Percentiles rank a stretch among this genome's conserved stretches.
Conservation (phyloP, 345 rosid species). For the Eucalyptus pauciflora region DNA sequence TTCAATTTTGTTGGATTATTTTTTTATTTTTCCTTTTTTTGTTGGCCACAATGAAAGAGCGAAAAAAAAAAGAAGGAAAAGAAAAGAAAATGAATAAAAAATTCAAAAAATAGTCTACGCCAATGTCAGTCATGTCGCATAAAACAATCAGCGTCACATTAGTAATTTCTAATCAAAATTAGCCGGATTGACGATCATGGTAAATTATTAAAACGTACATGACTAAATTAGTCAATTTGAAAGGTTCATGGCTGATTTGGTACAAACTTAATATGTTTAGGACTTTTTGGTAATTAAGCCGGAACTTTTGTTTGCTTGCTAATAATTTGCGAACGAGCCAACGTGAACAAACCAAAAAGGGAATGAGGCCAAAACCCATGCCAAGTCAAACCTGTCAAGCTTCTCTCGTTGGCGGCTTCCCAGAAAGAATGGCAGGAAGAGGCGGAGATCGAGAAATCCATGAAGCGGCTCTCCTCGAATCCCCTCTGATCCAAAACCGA, state of each 20-base stretch:
- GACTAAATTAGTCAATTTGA: no score
- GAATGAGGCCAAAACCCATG: neutral
- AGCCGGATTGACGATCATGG: rapidly evolving
- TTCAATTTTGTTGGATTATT: no score
- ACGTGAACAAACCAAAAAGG: neutral
- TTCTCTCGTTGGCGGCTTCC: neutral
- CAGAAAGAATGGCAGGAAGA: neutral
- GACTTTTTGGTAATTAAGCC: neutral
- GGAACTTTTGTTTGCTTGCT: neutral
- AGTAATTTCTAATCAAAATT: no score
- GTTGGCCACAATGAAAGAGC: no score
- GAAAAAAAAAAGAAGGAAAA: no score
- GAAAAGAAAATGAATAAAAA: no score
- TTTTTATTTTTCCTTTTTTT: rapidly evolving
- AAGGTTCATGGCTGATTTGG: no score
- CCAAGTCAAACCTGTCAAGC: neutral
- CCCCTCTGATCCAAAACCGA: neutral
- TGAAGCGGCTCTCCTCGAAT: neutral
- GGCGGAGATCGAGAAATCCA: neutral
- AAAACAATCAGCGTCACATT: rapidly evolving
- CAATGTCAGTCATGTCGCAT: no score
- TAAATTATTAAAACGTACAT: rapidly evolving
- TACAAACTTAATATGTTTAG: no score
- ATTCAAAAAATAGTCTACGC: no score
- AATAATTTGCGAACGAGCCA: neutral